Evolutionary conservation across 140 eudicot species (phyloP), one percentile per base, ranked within the genome.

Genomic region (Senecio squalidus): DNA sequence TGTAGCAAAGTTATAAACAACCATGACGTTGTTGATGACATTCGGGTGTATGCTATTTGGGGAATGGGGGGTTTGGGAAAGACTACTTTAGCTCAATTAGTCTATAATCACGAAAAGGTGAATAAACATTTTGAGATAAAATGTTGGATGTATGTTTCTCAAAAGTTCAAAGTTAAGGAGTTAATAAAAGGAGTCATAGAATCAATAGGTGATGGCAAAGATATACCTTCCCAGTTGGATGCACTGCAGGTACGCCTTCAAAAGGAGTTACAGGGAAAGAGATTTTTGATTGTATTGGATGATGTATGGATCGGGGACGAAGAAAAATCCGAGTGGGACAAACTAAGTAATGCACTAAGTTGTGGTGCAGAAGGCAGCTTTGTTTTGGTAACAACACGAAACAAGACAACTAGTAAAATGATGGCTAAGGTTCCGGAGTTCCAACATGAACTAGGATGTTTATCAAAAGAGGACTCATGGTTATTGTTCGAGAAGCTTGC

Each of bases 1-100:
- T n/a, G n/a, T n/a, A n/a, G n/a, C n/a, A n/a, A n/a, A n/a, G n/a
- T n/a, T n/a, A n/a, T n/a, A n/a, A n/a, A n/a, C n/a, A n/a, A n/a
- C n/a, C n/a, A n/a, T n/a, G n/a, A n/a, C n/a, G n/a, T n/a, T 25
- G 23, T 13, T 3, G n/a, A 4, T 27, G 39, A 27, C 7, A 28
- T 52, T 52, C 34, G 23, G 6, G 34, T 52, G 14, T 52, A 52
- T 52, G 58, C 33, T 14, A 25, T 51, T 4, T 51, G 58, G 58
- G 58, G 39, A 14, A 52, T 52, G 58, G 38, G 58, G 5, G 58
- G 39, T 52, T 28, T 52, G 23, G 58, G 58, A 27, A 52, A 52
- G 39, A 52, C 58, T 22, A 52, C 39, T 27, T 26, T 51, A 25
- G 57, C 57, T 5, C 36, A 51, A 51, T 27, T 26, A 51, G 57